Base-by-base conservation (phyloP, 2,329 filamentous ascomycete genomes). In the Diplodia mutila region DNA sequence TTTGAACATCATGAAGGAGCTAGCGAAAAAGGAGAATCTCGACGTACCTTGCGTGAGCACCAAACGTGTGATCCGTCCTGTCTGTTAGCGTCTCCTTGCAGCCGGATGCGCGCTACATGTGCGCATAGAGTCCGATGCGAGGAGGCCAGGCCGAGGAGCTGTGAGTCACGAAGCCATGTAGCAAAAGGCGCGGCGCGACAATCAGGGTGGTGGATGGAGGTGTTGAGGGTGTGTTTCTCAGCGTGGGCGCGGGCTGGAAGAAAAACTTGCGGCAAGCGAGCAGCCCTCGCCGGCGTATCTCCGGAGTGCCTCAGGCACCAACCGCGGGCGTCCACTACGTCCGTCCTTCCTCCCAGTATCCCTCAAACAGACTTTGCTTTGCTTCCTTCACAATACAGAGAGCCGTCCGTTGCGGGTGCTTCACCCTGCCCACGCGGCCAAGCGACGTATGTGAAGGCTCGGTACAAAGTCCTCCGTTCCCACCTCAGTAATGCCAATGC, bases 1-100 rank as follows among this genome's bases (percentile, higher is more conserved):
- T 59, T 59, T 54, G 42, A 66, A 59, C 65, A 66, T 66, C 65
- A 66, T 37, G 52, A 18, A 34, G n/a, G n/a, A 18, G 34, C 12
- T 25, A 32, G 9, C 29, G 29, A 32, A 18, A 32, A 23, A 21
- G 32, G 27, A 32, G 14, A 18, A 1, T 23, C 2, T 16, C 3
- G 16, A 61, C 57, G 25, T 48, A 61, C 57, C 57, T 9, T 21
- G 11, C 14, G 21, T 39, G 9, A 61, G 9, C 16, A 21, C 11
- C 27, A 11, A 25, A 16, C 37, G 39, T 16, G 18, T 7, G 11
- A 18, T 48, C 23, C 18, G 32, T 23, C 39, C 48, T 52, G 32
- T 42, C 7, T 46, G 49, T 65, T n/a, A 65, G 27, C n/a, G 46
- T 27, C 23, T n/a, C 14, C 11, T n/a, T 7, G 21, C 12, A 16